These are phyloP conservation scores for Ophiostoma himal-ulmi DNA, from an alignment of 2,329 filamentous ascomycete genomes.

Conservation along the genomic window DNA sequence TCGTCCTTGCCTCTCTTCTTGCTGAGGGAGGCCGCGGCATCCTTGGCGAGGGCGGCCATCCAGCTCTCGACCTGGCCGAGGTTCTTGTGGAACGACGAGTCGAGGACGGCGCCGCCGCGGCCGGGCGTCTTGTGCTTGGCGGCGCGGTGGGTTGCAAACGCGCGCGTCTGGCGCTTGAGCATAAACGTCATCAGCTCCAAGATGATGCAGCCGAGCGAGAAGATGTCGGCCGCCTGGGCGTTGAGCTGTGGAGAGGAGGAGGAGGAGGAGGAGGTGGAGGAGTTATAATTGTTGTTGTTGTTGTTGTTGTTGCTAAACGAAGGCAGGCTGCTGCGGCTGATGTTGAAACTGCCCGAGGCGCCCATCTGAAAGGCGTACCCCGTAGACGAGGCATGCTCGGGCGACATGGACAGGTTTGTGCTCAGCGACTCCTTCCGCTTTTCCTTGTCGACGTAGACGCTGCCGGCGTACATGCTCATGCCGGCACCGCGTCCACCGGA, in stretches of 20 bases:
- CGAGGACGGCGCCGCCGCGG: slow-evolving; percentile 55
- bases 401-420: slow-evolving; percentile 31
- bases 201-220: slow-evolving; percentile 66
- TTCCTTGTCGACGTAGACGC: slow-evolving; percentile 27
- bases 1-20: slow-evolving; percentile 33
- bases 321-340: slow-evolving; percentile 31
- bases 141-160: slow-evolving; percentile 61
- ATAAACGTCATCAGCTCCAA: slow-evolving; percentile 65
- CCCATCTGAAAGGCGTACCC: slow-evolving; percentile 13
- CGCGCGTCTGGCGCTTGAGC: slow-evolving; percentile 59
- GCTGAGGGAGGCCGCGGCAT: slow-evolving; percentile 37
- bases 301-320: slow-evolving; percentile 22
- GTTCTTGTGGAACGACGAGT: slow-evolving; percentile 68
- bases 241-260: slow-evolving; percentile 37
- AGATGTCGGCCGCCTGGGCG: slow-evolving; percentile 61
- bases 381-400: slow-evolving; percentile 28
- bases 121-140: slow-evolving; percentile 57
- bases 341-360: slow-evolving; percentile 35
- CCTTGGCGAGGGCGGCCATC: slow-evolving; percentile 57
- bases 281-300: not conserved
- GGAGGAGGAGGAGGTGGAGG: too few relatives aligned
- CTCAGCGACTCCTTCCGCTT: not conserved
- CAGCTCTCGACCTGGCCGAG: slow-evolving; percentile 62
- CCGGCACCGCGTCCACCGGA: slow-evolving; percentile 24
- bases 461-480: slow-evolving; percentile 32